phyloP scores from a whole-genome alignment of 2,329 filamentous ascomycete genomes.

The Talaromyces albobiverticillius region DNA sequence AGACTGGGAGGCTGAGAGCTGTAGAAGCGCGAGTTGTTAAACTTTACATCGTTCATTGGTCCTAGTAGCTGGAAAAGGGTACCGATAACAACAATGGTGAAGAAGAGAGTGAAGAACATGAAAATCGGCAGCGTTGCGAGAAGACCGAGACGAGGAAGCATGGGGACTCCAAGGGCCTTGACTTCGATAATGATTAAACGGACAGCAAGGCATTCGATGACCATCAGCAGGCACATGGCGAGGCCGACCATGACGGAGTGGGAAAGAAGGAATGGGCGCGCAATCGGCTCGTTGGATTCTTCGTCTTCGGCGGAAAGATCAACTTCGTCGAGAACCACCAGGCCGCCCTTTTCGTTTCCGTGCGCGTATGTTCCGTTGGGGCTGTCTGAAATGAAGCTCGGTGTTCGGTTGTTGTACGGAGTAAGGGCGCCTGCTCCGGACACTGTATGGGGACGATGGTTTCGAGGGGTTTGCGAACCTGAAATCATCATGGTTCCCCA shows the following conservation, averaged over 20 bases:
- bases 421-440: conserved; percentile 2
- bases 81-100: conserved; percentile 14
- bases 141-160: conserved; percentile 13
- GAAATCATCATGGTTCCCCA: conserved; percentile 14
- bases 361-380: neutral
- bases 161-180: conserved; percentile 9
- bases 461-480: conserved; percentile 9
- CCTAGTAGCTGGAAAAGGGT: conserved; percentile 13
- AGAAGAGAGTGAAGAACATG: conserved; percentile 15
- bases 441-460: conserved; percentile 1
- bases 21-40: conserved; percentile 13
- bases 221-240: conserved; percentile 15
- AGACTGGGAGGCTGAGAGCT: conserved; percentile 12
- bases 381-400: conserved; percentile 8
- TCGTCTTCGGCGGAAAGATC: conserved; percentile 15
- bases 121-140: conserved; percentile 12
- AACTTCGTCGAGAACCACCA: conserved; percentile 13
- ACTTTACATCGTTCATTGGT: conserved; percentile 14
- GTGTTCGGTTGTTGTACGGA: conserved; percentile 7
- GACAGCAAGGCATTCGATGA: conserved; percentile 14
- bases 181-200: conserved; percentile 14
- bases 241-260: conserved; percentile 15
- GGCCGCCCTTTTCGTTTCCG: conserved; percentile 1
- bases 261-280: conserved; percentile 12
- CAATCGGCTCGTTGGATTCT: conserved; percentile 6